Evolutionary conservation across 345 rosid genomes (phyloP), one percentile per base, ranked within the genome.

Genomic region (Punica granatum): DNA sequence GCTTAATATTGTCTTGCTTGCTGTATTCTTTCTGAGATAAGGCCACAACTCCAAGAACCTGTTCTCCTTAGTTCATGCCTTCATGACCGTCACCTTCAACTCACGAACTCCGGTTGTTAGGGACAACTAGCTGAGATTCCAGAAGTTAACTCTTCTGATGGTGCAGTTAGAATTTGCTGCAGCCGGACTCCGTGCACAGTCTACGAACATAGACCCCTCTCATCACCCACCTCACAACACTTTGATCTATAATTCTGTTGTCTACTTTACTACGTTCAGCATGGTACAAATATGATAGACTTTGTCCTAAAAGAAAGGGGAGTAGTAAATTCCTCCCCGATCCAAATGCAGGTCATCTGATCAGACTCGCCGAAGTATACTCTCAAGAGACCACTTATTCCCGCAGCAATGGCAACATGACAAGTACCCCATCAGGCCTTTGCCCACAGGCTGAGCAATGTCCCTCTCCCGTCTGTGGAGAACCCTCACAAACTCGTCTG

Each of bases 401-500:
- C 83, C 74, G 66, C 86, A 78, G 66, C 81, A 80, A 71, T 68
- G 70, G 73, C 77, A 77, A 75, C 84, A 74, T 32, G 80, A 73
- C 21, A 85, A 48, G 63, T 80, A 78, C 60, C 82, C 85, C n/a
- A 71, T 4, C n/a, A 82, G 33, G 49, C 92, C 90, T 21, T 76
- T 72, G 16, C 76, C 77, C 32, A 85, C 75, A 16, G 95, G 92
- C 63, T 81, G 85, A 66, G 92, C 81, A 58, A 89, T 76, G 72
- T 89, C 97, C 71, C 72, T 82, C 78, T 86, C 90, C 60, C 90
- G 84, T 72, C 76, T 79, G 72, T 73, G 82, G 19, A 94, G 60
- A 71, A 79, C 92, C 68, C 86, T 72, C 25, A 89, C 54, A 80
- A 91, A 85, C 85, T 94, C 99, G 4, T 84, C 84, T 19, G 76